Evolutionary conservation across 140 eudicot species (phyloP).

Genomic region (Oenanthe javanica): DNA sequence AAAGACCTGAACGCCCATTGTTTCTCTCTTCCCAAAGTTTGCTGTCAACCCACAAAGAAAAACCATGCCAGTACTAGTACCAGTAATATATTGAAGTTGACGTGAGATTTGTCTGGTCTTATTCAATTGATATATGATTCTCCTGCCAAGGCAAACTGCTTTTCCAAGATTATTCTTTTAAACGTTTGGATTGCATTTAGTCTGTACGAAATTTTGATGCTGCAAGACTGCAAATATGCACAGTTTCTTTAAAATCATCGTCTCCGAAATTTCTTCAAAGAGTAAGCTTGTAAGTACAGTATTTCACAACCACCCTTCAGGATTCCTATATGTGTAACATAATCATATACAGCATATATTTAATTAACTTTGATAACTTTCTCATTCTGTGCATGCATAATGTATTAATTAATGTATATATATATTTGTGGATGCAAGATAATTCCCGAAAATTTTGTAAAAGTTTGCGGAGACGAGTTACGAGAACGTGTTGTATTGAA

Average conservation of each 20-base stretch:
- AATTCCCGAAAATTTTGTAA: conserved; percentile 11
- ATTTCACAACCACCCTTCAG: not conserved
- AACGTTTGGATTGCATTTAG: not conserved
- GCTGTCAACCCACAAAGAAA: no score
- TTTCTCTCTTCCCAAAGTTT: no score
- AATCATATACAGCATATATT: no score
- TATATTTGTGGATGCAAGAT: conserved; percentile 6
- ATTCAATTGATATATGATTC: not conserved
- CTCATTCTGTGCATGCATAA: not conserved
- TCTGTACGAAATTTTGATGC: not conserved
- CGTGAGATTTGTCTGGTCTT: not conserved
- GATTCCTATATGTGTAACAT: not conserved
- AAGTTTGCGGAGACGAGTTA: not conserved
- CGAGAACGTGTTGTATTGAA: not conserved
- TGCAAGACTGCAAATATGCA: not conserved
- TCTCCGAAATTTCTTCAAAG: not conserved
- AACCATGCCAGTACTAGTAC: no score
- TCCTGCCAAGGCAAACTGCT: not conserved
- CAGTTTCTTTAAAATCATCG: not conserved
- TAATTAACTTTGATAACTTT: no score
- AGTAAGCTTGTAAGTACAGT: not conserved
- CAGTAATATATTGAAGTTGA: not conserved
- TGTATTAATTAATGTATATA: not conserved
- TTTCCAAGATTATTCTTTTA: not conserved
- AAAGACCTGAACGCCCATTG: no score